Conservation (phyloP, 495 filamentous ascomycete genomes). For the Sporormia fimetaria region DNA sequence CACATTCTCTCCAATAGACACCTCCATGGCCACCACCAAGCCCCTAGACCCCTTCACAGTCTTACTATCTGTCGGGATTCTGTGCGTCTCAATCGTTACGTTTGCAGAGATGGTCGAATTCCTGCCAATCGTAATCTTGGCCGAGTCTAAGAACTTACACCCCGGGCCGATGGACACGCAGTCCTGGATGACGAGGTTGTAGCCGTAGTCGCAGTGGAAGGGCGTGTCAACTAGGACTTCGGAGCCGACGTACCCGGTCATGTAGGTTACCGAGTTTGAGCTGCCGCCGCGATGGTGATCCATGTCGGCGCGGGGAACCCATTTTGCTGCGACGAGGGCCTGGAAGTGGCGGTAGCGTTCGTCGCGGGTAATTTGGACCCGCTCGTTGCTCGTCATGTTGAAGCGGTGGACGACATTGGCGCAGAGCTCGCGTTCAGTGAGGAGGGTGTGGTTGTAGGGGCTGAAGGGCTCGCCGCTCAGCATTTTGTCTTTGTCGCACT, state of each 20-base stretch:
- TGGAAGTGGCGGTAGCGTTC: conserved; percentile 73
- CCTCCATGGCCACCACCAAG: conserved; percentile 55
- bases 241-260: conserved; percentile 45
- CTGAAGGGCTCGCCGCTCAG: conserved; percentile 68
- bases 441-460: conserved; percentile 63
- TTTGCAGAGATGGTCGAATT: conserved; percentile 75
- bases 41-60: conserved; percentile 64
- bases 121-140: conserved; percentile 61
- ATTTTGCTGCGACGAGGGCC: conserved; percentile 46
- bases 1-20: conserved; percentile 79
- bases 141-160: conserved; percentile 78
- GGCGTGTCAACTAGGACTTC: conserved; percentile 76
- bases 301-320: not conserved
- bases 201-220: conserved; percentile 91
- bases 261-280: too few relatives aligned
- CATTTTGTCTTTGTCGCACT: conserved; percentile 90
- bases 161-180: conserved; percentile 77
- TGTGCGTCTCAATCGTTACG: conserved; percentile 71
- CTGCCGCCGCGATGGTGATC: too few relatives aligned
- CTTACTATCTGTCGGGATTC: conserved; percentile 63
- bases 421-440: conserved; percentile 79
- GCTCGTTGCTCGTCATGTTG: conserved; percentile 78
- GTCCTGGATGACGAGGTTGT: conserved; percentile 82
- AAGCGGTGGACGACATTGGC: conserved; percentile 75
- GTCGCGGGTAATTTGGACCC: conserved; percentile 58